Conservation (phyloP, 192 early-diverging fungal species). For the Neocallimastix lanati region DNA sequence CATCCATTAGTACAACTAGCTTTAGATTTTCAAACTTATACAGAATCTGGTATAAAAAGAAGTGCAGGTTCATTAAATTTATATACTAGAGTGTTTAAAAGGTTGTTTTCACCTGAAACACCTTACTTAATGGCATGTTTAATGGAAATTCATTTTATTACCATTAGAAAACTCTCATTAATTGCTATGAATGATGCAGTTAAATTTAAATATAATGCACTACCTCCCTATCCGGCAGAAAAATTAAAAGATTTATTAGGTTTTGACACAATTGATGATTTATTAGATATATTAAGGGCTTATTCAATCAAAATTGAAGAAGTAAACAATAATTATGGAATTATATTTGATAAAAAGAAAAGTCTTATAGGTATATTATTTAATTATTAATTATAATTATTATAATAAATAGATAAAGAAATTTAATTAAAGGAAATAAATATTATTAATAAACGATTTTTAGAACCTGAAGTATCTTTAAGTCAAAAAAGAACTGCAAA, state of each 20-base stretch:
- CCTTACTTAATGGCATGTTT: constrained; percentile 63
- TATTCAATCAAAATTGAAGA: background rate
- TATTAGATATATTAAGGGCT: background rate
- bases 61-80: constrained; percentile 24
- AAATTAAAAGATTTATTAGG: constrained; percentile 34
- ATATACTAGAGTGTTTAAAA: constrained; percentile 54
- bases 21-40: constrained; percentile 38
- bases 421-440: too few species aligned
- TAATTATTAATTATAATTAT: too few species aligned
- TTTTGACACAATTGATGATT: constrained; percentile 34
- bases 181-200: constrained; percentile 41
- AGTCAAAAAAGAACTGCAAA: background rate
- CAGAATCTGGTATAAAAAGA: constrained; percentile 21
- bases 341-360: background rate
- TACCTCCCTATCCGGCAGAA: constrained; percentile 18
- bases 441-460: background rate
- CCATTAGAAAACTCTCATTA: constrained; percentile 53
- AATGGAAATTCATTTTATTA: constrained; percentile 51
- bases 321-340: background rate
- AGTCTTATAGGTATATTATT: background rate
- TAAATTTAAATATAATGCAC: constrained; percentile 22
- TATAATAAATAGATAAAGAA: too few species aligned
- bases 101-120: constrained; percentile 27
- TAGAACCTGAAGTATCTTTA: background rate
- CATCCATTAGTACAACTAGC: constrained; percentile 48